Evolutionary conservation across 805 yeast genomes (phyloP), one percentile per base, ranked within the genome.

Genomic region (Metschnikowia koreensis): DNA sequence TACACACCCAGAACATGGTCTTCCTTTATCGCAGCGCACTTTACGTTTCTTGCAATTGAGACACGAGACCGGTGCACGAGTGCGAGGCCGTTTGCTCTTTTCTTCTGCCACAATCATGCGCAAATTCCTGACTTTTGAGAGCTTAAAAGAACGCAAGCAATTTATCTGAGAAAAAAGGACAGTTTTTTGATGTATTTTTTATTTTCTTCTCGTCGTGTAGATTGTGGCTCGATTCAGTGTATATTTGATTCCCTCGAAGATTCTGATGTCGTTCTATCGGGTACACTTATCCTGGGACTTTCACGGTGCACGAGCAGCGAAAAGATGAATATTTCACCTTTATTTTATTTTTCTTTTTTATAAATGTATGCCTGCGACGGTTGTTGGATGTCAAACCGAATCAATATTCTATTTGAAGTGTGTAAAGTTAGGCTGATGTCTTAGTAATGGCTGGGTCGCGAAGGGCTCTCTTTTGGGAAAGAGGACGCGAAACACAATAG

Each of bases 1-100:
- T 11, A 69, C 63, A 59, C 79, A 74, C 7, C 76, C 77, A 2
- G 72, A 65, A 56, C 79, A 74, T 2, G 79, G 79, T 45, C 65
- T 62, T 17, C 53, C 67, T 48, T 71, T 72, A 54, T 74, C 79
- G 60, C 79, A 74, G 52, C 70, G 72, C 57, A 74, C 79, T 58
- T 74, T 74, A 12, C 79, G 54, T 42, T 66, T 66, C 51, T 73
- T 66, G 56, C 79, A 74, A 47, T 68, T 68, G 41, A 70, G 60
- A 53, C 79, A 74, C 31, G 75, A 62, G 13, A 73, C 59, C 2
- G 79, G 78, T 1, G 69, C 75, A 28, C 79, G 59, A 42, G 66
- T 65, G 41, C 78, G 60, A 16, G 41, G 51, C 33, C 56, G 45
- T 39, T 51, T 56, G 17, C 48, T 39, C 36, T 47, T 50, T 12